A percentile compares a stretch with the other conserved stretches of the same genome.
Evolutionary conservation across 2,329 filamentous ascomycete genomes (phyloP).

Genomic region (Colletotrichum costaricense): DNA sequence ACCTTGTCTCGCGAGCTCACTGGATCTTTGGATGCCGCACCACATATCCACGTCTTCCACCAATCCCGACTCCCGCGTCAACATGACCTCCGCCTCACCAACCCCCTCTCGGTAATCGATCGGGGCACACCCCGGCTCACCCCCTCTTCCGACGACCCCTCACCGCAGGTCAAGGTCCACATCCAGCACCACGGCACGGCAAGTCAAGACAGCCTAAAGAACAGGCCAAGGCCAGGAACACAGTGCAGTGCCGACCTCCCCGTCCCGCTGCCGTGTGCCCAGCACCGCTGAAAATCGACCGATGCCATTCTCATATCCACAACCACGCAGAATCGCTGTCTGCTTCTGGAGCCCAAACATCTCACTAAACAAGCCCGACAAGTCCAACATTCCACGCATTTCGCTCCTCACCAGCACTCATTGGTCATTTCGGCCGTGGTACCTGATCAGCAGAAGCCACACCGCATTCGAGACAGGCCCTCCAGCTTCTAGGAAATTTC

Average conservation of each 20-base stretch:
- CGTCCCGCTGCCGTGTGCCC: constrained; percentile 3
- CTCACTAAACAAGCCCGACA: constrained; percentile 12
- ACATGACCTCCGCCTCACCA: not conserved
- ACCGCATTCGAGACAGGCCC: constrained; percentile 23
- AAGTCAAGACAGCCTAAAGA: constrained; percentile 24
- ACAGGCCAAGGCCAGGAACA: constrained; percentile 21
- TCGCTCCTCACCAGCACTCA: not conserved
- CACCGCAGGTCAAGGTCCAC: constrained; percentile 19
- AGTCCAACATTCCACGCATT: constrained; percentile 13
- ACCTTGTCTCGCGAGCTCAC: not conserved
- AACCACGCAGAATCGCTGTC: not conserved
- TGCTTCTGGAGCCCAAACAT: not conserved
- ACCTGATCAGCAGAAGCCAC: constrained; percentile 31
- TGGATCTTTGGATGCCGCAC: constrained; percentile 7
- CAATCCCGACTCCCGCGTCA: constrained; percentile 5
- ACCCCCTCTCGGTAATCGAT: constrained; percentile 28
- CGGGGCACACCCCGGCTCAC: constrained; percentile 16
- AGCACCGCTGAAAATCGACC: not conserved
- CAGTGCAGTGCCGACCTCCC: constrained; percentile 8
- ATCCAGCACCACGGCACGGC: constrained; percentile 13
- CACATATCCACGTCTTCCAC: constrained; percentile 19
- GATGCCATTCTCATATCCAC: not conserved
- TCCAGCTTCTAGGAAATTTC: constrained; percentile 4
- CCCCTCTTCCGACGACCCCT: constrained; percentile 19
- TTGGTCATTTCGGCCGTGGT: constrained; percentile 16